Percentiles rank a stretch among this genome's conserved stretches.
Conservation (phyloP, 805 yeast species). For the Hanseniaspora taiwanica region DNA sequence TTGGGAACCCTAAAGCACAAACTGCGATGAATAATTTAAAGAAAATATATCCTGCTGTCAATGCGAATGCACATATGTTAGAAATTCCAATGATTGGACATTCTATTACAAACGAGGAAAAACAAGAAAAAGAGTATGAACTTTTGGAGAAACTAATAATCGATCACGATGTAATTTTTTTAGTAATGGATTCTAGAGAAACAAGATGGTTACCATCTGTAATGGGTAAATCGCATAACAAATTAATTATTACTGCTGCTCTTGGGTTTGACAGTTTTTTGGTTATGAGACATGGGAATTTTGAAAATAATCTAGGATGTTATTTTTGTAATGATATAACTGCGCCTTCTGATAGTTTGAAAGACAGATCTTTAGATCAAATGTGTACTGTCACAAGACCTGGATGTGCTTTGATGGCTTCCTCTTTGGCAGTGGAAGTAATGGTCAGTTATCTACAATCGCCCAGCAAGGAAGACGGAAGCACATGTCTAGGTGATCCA, state of each 20-base stretch:
- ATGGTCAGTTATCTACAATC: conserved; percentile 59
- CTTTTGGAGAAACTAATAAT: conserved; percentile 39
- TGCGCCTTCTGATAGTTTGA: conserved; percentile 82
- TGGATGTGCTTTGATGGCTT: conserved; percentile 82
- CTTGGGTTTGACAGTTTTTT: conserved; percentile 87
- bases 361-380: conserved; percentile 84
- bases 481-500: conserved; percentile 42
- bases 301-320: conserved; percentile 58
- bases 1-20: conserved; percentile 67
- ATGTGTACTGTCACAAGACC: conserved; percentile 99
- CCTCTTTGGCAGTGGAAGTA: conserved; percentile 77
- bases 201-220: conserved; percentile 96
- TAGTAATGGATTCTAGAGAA: conserved; percentile 90
- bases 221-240: conserved; percentile 49
- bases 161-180: conserved; percentile 61
- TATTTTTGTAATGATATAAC: conserved; percentile 93
- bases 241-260: conserved; percentile 82
- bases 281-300: conserved; percentile 84
- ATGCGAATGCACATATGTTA: conserved; percentile 45
- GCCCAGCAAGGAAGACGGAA: conserved; percentile 8
- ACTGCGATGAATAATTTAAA: conserved; percentile 64
- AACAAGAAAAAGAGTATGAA: conserved; percentile 39
- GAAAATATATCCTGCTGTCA: conserved; percentile 67
- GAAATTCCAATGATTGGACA: conserved; percentile 97
- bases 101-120: conserved; percentile 45